Conservation (phyloP, 2,329 filamentous ascomycete genomes). For the Phialemoniopsis sp. region DNA sequence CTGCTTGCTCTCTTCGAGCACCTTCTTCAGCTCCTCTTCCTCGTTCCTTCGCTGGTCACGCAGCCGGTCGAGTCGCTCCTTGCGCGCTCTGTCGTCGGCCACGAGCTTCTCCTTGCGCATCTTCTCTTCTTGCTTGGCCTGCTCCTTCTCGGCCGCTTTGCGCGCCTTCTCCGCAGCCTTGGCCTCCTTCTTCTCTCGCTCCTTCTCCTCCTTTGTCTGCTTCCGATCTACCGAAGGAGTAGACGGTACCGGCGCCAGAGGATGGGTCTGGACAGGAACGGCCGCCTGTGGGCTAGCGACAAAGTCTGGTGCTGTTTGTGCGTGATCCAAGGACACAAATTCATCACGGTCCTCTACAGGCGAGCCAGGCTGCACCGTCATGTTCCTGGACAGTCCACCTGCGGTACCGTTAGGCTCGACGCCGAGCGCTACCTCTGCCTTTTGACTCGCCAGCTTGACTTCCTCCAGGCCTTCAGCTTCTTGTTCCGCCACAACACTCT, state of each 20-base stretch:
- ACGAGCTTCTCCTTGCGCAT: slow-evolving; percentile 25
- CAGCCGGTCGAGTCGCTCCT: slow-evolving; percentile 25
- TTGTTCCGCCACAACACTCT: slow-evolving; percentile 70
- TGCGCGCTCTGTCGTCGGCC: slow-evolving; percentile 27
- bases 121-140: slow-evolving; percentile 38
- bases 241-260: slow-evolving; percentile 21
- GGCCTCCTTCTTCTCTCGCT: slow-evolving; percentile 66
- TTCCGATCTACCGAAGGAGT: slow-evolving; percentile 17
- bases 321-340: slow-evolving; percentile 60
- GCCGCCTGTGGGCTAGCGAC: slow-evolving; percentile 14
- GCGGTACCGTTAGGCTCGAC: slow-evolving; percentile 37
- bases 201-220: slow-evolving; percentile 54
- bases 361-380: slow-evolving; percentile 39
- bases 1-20: slow-evolving; percentile 62
- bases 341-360: slow-evolving; percentile 43
- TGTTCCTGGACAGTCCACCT: slow-evolving; percentile 41
- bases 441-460: slow-evolving; percentile 50
- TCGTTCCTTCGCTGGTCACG: slow-evolving; percentile 44
- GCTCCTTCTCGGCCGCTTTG: slow-evolving; percentile 40
- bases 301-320: slow-evolving; percentile 55
- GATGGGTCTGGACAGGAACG: slow-evolving; percentile 16
- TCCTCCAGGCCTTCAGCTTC: slow-evolving; percentile 73
- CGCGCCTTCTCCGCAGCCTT: slow-evolving; percentile 47
- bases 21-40: slow-evolving; percentile 58
- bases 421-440: slow-evolving; percentile 48